These are phyloP conservation scores for Teratosphaeria zuluensis DNA, from an alignment of 2,329 filamentous ascomycete genomes.

Conservation along the genomic window DNA sequence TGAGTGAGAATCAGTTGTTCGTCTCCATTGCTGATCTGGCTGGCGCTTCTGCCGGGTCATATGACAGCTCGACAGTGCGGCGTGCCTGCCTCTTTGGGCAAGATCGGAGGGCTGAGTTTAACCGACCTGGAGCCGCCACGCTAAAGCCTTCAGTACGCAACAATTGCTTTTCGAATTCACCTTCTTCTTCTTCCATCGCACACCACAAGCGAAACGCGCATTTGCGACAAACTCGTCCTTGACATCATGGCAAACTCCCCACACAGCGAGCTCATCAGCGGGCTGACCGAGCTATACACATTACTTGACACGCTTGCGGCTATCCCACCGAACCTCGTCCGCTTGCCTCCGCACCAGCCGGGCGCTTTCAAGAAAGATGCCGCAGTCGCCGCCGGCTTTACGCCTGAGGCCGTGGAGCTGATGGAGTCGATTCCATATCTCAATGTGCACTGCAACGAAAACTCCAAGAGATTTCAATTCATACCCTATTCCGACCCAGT, in stretches of 20 bases:
- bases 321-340: not conserved
- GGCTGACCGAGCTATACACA: not conserved
- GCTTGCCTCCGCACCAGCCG: not conserved
- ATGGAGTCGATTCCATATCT: not conserved
- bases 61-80: too few species aligned
- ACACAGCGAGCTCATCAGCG: not conserved
- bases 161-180: too few species aligned
- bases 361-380: not conserved
- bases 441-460: not conserved
- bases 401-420: not conserved
- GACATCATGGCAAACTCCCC: not conserved
- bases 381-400: not conserved
- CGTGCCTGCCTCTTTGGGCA: too few species aligned
- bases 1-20: not conserved
- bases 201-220: too few species aligned
- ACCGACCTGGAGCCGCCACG: too few species aligned
- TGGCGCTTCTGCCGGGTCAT: not conserved
- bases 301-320: not conserved
- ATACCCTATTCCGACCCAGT: not conserved
- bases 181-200: too few species aligned
- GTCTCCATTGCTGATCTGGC: not conserved
- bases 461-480: not conserved
- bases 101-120: too few species aligned
- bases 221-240: not conserved
- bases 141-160: too few species aligned